phyloP scores from a whole-genome alignment of 2,329 filamentous ascomycete species.

The Metarhizium humberi region DNA sequence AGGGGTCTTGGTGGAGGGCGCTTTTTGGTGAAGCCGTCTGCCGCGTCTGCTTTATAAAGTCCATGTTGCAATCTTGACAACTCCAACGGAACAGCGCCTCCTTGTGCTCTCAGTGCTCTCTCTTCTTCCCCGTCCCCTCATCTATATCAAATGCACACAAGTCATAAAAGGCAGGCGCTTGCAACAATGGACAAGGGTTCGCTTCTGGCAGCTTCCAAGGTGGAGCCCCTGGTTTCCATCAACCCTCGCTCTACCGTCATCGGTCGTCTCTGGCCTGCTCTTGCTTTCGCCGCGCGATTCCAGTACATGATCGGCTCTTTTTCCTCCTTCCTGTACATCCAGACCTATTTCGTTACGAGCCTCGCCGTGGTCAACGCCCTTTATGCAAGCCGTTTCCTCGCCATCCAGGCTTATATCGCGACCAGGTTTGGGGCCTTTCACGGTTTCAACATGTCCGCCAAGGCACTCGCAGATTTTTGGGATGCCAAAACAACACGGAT shows the following conservation, averaged over 20 bases:
- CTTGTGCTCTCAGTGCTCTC: not conserved
- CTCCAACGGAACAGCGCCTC: not conserved
- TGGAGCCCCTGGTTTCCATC: slow-evolving; percentile 21
- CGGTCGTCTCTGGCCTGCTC: slow-evolving; percentile 22
- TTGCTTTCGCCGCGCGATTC: slow-evolving; percentile 24
- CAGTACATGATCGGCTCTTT: slow-evolving; percentile 23
- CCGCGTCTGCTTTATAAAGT: not conserved
- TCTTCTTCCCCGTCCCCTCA: not conserved
- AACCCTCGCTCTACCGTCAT: slow-evolving; percentile 22
- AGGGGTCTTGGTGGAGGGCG: not conserved
- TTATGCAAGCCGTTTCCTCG: slow-evolving; percentile 16
- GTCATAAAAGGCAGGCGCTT: not conserved
- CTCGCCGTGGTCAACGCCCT: slow-evolving; percentile 14
- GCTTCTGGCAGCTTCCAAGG: slow-evolving; percentile 28
- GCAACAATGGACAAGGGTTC: slow-evolving; percentile 24
- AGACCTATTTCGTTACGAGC: slow-evolving; percentile 20
- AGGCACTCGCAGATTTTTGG: slow-evolving; percentile 23
- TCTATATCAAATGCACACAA: not conserved
- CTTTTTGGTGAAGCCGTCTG: not conserved
- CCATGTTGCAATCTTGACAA: not conserved
- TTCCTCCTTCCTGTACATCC: slow-evolving; percentile 22
- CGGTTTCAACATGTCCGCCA: slow-evolving; percentile 18
- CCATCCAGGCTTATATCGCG: slow-evolving; percentile 15
- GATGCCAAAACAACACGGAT: slow-evolving; percentile 24
- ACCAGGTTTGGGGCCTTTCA: slow-evolving; percentile 20